These are phyloP conservation scores for Ephemerocybe angulata DNA, from an alignment of 768 basidiomycete species.

Conservation along the genomic window DNA sequence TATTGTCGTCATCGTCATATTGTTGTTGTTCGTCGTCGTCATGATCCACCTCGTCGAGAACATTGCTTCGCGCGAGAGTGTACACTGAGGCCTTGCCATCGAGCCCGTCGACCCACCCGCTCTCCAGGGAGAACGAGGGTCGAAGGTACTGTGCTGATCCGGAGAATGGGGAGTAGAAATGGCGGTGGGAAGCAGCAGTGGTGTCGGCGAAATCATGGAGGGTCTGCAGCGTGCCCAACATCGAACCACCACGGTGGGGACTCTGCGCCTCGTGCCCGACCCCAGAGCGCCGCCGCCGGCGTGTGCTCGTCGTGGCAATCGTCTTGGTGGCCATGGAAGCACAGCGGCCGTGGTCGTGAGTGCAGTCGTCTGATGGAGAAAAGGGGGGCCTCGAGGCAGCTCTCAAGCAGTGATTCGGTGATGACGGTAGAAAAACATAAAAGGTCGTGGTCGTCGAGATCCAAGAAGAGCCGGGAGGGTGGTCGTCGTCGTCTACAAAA, in stretches of 20 bases:
- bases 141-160: neutral
- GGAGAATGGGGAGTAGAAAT: constrained; percentile 2
- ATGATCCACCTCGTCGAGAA: constrained; percentile 25
- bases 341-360: neutral
- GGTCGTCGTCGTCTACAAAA: neutral
- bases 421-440: constrained; percentile 4
- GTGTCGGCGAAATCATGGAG: neutral
- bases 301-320: constrained; percentile 1
- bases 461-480: neutral
- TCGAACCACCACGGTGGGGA: constrained; percentile 1
- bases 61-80: constrained; percentile 20
- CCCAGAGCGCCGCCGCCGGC: neutral
- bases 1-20: constrained; percentile 14
- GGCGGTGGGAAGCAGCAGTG: neutral
- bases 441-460: constrained; percentile 13
- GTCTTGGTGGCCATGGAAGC: neutral
- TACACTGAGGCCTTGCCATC: constrained; percentile 19
- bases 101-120: constrained; percentile 25
- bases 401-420: constrained; percentile 13
- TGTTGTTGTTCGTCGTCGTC: constrained; percentile 14
- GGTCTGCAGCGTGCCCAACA: neutral
- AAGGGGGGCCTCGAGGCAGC: constrained; percentile 1
- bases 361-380: neutral
- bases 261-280: neutral
- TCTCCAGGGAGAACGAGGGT: constrained; percentile 18